Percentiles rank a stretch among this genome's conserved stretches.
Evolutionary conservation across 495 filamentous ascomycete genomes (phyloP).

Genomic region (Aspergillus panamensis): DNA sequence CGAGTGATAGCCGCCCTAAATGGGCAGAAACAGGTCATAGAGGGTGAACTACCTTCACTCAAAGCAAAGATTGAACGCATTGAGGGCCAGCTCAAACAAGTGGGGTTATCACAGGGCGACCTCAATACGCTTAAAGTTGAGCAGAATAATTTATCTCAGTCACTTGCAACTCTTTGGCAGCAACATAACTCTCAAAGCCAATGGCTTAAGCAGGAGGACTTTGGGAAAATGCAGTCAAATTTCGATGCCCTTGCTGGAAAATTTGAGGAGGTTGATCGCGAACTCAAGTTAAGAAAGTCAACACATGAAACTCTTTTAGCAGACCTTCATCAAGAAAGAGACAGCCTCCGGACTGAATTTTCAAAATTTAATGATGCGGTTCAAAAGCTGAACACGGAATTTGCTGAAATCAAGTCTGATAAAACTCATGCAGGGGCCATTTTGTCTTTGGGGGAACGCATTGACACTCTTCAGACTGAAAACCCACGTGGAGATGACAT

Average conservation of each 20-base stretch:
- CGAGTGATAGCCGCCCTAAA: constrained; percentile 17
- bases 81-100: background rate
- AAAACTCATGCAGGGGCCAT: background rate
- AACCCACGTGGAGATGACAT: no score
- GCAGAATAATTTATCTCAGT: constrained; percentile 5
- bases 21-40: background rate
- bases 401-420: constrained; percentile 5
- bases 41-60: constrained; percentile 5
- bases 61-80: constrained; percentile 9
- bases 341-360: background rate
- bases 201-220: background rate
- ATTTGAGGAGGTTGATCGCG: background rate
- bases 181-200: background rate
- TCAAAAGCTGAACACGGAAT: background rate
- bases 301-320: background rate
- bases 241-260: background rate
- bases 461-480: no score
- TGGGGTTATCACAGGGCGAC: background rate
- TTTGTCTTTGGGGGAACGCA: no score
- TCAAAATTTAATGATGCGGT: constrained; percentile 5
- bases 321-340: background rate
- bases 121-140: constrained; percentile 10
- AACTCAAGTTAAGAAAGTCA: background rate
- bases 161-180: constrained; percentile 8
- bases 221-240: background rate